A percentile compares a stretch with the other conserved stretches of the same genome.
These are phyloP conservation scores for Nigrospora osmanthi DNA, from an alignment of 2,329 filamentous ascomycete species.

Conservation along the genomic window DNA sequence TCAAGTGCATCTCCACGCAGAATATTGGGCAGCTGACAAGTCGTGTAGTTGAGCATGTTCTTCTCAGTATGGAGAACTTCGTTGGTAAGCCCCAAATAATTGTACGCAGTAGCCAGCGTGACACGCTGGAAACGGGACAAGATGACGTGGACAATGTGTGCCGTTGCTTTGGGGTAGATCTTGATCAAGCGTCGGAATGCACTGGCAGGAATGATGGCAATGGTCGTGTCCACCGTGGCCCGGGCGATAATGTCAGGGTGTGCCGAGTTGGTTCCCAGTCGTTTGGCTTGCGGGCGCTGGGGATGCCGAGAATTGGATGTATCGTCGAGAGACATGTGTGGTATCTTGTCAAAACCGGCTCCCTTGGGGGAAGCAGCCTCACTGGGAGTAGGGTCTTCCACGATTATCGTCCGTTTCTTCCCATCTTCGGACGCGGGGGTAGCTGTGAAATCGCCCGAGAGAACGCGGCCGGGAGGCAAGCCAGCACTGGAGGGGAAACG, in stretches of 20 bases:
- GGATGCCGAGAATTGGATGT: slow-evolving; percentile 16
- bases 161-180: slow-evolving; percentile 91
- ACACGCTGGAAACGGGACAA: slow-evolving; percentile 89
- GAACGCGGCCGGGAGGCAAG: slow-evolving; percentile 7
- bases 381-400: slow-evolving; percentile 18
- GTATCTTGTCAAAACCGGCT: slow-evolving; percentile 51
- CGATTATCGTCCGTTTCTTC: slow-evolving; percentile 6
- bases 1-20: slow-evolving; percentile 76
- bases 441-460: slow-evolving; percentile 7
- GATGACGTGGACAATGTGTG: slow-evolving; percentile 97
- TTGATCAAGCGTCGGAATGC: slow-evolving; percentile 88
- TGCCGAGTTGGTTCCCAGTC: slow-evolving; percentile 60
- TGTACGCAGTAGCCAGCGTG: slow-evolving; percentile 88
- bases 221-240: slow-evolving; percentile 92
- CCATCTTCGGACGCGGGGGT: slow-evolving; percentile 16
- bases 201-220: slow-evolving; percentile 95
- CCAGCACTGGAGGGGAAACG: slow-evolving; percentile 15
- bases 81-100: slow-evolving; percentile 83
- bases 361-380: slow-evolving; percentile 18
- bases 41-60: slow-evolving; percentile 88
- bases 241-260: slow-evolving; percentile 97
- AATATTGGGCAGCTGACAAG: slow-evolving; percentile 84
- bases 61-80: slow-evolving; percentile 91
- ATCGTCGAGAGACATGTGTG: slow-evolving; percentile 65
- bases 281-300: slow-evolving; percentile 33